These are phyloP conservation scores for Rhizoclosmatium globosum DNA, from an alignment of 192 early-diverging fungal genomes.

Conservation along the genomic window DNA sequence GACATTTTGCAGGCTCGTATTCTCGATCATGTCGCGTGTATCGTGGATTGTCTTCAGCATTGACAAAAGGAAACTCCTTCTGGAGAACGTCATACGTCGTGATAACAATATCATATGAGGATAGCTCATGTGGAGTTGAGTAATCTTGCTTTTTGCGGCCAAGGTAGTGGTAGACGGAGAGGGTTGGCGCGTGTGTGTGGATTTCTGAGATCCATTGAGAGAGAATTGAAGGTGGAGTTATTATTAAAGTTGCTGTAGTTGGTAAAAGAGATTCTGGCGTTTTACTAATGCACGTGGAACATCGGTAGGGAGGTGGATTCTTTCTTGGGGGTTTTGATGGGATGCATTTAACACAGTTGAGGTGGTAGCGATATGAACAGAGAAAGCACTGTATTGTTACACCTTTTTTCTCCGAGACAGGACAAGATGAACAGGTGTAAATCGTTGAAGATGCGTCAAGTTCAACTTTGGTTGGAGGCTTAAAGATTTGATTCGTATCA, in stretches of 20 bases:
- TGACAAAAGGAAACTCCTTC: conserved; percentile 61
- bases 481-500: background rate
- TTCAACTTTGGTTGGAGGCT: background rate
- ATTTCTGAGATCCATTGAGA: conserved; percentile 73
- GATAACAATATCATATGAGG: conserved; percentile 66
- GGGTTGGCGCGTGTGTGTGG: conserved; percentile 57
- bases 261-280: background rate
- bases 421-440: background rate
- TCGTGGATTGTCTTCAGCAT: conserved; percentile 43
- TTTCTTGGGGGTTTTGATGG: background rate
- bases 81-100: conserved; percentile 65
- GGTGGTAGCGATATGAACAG: background rate
- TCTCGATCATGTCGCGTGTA: conserved; percentile 32
- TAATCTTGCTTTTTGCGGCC: conserved; percentile 37
- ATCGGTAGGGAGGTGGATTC: background rate
- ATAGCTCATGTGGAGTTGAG: conserved; percentile 26
- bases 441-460: background rate
- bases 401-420: background rate
- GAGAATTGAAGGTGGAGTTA: conserved; percentile 67
- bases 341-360: background rate
- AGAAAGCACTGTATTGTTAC: background rate
- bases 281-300: background rate
- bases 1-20: conserved; percentile 51
- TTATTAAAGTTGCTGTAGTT: conserved; percentile 64
- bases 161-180: conserved; percentile 52